Base-by-base conservation (phyloP, 257 asterid species). In the Rhazya stricta region DNA sequence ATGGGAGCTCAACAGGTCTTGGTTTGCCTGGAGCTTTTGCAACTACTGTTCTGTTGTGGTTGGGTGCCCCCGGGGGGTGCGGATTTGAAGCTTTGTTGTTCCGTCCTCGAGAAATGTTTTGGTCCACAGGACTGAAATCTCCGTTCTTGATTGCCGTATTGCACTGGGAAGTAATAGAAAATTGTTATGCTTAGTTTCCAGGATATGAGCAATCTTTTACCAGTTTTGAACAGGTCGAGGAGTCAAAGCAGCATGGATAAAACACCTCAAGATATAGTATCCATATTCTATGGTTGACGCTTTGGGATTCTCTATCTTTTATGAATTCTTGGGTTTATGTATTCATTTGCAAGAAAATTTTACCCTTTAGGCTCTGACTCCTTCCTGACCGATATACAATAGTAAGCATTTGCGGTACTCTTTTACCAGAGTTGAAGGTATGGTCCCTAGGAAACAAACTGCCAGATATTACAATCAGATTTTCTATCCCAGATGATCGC, bases 191-290 rank as follows among this genome's bases (percentile, higher is more conserved):
- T 42, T 27, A 37, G 2, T 21, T 43, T 4, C 10, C 10, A 45
- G 57, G 32, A 25, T 37, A 25, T 25, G 15, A 7, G 5, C 67
- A 19, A 54, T 25, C 25, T 58, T 73, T 73, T 15, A 9, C 41
- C 12, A n/a, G 19, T 56, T 53, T 56, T 57, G 76, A 56, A 56
- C n/a, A 39, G 21, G 68, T 36, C 68, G 11, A 37, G 76, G 25
- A 8, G 39, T 56, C 54, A 56, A 73, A 72, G 48, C 75, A 30
- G 10, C 43, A 69, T 32, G 13, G 62, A 56, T n/a, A 71, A 71
- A 23, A 54, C 61, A 5, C 30, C 13, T n/a, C 61, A 13, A 54
- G 30, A 54, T 21, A 7, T 54, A n/a, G n/a, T n/a, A 54, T 54
- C 6, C 21, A 48, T 15, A 11, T 43, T 4, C 3, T 5, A 43